Percentiles rank a stretch among this genome's conserved stretches.
phyloP scores from a whole-genome alignment of 441 rosid genomes.

The Codiaeum variegatum region DNA sequence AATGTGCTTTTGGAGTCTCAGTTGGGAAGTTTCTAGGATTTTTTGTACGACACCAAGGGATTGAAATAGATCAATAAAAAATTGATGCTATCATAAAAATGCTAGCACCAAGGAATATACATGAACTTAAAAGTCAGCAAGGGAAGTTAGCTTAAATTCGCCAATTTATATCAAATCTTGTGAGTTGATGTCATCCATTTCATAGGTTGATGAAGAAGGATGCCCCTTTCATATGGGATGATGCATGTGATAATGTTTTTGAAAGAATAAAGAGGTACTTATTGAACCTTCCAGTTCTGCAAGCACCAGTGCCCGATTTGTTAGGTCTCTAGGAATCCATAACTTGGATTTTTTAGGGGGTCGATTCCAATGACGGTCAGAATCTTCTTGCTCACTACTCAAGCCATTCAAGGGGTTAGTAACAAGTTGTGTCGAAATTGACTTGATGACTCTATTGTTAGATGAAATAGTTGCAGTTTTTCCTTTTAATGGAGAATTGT shows the following conservation, averaged over 20 bases:
- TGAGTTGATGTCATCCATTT: neutral
- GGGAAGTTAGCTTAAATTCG: neutral
- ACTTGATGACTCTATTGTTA: too few species aligned
- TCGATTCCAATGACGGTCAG: too few species aligned
- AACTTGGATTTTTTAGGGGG: too few species aligned
- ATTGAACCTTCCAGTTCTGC: neutral
- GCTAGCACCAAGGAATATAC: neutral
- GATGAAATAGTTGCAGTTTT: too few species aligned
- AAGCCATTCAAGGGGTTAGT: too few species aligned
- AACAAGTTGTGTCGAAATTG: too few species aligned
- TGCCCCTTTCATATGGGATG: neutral
- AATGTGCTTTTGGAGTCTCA: neutral
- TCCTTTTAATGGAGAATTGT: neutral
- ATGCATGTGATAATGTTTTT: neutral
- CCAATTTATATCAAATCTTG: neutral
- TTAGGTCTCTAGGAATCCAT: too few species aligned
- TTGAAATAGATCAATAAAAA: too few species aligned
- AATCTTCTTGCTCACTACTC: too few species aligned
- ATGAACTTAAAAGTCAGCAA: neutral
- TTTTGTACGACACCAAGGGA: neutral
- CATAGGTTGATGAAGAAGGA: neutral
- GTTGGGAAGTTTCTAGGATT: neutral
- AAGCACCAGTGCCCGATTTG: too few species aligned
- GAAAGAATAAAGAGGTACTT: neutral
- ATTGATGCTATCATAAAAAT: neutral